phyloP scores from a whole-genome alignment of 768 basidiomycete genomes.

The Lentinula sp. region DNA sequence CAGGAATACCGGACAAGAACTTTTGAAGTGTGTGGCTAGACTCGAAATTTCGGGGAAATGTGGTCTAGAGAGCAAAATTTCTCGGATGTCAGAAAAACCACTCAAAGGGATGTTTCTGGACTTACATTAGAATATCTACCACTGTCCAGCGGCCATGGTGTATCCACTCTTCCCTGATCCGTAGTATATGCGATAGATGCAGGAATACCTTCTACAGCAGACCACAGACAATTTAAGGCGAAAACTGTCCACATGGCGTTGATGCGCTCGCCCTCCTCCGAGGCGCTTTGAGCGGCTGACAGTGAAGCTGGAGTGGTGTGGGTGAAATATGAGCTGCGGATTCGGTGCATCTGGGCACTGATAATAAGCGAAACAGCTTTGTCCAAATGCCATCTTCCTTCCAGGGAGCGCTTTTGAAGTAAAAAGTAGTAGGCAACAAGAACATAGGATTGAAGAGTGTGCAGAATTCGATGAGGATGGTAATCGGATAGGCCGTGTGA shows the following conservation, averaged over 20 bases:
- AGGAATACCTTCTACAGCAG: constrained; percentile 24
- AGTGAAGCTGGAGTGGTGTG: constrained; percentile 10
- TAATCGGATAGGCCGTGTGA: constrained; percentile 20
- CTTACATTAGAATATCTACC: background rate
- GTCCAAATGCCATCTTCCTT: constrained; percentile 32
- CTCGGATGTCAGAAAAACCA: too few species aligned
- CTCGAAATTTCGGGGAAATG: background rate
- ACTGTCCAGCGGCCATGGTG: constrained; percentile 7
- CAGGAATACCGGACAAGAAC: background rate
- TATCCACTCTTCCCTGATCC: constrained; percentile 1
- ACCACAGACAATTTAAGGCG: constrained; percentile 28
- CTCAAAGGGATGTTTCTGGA: background rate
- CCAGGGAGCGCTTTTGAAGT: constrained; percentile 28
- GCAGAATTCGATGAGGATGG: constrained; percentile 22
- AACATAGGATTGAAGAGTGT: constrained; percentile 29
- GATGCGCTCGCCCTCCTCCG: constrained; percentile 36
- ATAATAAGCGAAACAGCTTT: constrained; percentile 25
- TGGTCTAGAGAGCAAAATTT: background rate
- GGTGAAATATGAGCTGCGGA: background rate
- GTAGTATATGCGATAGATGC: constrained; percentile 23
- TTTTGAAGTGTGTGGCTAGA: background rate
- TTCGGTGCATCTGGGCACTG: constrained; percentile 19
- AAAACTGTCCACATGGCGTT: constrained; percentile 35
- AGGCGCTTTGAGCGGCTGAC: constrained; percentile 22
- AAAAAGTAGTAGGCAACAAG: constrained; percentile 38